Percentiles rank a stretch among this genome's conserved stretches.
Evolutionary conservation across 2,329 filamentous ascomycete species (phyloP).

Genomic region (Stagonosporopsis tanaceti): DNA sequence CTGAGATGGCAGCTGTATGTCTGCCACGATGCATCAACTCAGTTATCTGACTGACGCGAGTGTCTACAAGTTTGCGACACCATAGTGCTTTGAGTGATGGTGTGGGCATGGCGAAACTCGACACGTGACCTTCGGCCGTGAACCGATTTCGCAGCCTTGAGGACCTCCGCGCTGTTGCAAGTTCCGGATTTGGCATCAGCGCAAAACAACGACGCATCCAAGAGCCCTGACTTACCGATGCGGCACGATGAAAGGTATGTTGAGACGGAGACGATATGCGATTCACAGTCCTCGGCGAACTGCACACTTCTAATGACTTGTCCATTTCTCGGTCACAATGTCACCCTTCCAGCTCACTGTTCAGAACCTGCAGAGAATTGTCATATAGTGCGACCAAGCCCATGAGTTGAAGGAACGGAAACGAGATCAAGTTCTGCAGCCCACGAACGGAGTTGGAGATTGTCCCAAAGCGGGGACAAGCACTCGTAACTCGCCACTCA

Average conservation of each 20-base stretch:
- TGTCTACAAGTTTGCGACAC: background rate
- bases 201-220: background rate
- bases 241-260: background rate
- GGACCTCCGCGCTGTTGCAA: background rate
- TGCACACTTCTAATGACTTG: background rate
- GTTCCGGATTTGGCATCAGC: background rate
- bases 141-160: background rate
- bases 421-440: background rate
- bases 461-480: conserved; percentile 17
- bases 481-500: conserved; percentile 1
- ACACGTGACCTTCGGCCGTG: background rate
- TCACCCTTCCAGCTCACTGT: background rate
- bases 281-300: background rate
- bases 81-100: background rate
- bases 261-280: background rate
- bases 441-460: conserved; percentile 6
- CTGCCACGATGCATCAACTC: background rate
- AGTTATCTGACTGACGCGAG: background rate
- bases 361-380: background rate
- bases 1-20: background rate
- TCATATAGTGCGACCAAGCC: background rate
- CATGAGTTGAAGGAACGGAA: background rate
- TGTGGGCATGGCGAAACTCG: background rate
- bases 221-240: background rate
- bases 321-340: background rate